Conservation (phyloP, 805 yeast genomes). For the Sugiyamaella boreocaroliniensis region DNA sequence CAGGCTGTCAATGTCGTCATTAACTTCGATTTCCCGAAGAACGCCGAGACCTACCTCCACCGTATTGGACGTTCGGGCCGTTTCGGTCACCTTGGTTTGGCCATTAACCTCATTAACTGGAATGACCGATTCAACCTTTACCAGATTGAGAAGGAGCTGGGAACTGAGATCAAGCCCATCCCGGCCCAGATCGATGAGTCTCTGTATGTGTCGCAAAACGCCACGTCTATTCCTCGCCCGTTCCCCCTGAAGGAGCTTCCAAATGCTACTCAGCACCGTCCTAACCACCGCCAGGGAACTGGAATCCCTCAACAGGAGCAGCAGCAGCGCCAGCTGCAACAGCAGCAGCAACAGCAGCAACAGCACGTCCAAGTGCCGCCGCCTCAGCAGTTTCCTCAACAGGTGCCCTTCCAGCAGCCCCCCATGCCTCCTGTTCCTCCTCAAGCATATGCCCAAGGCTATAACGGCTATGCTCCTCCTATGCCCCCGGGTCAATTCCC, state of each 20-base stretch:
- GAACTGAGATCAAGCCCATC: constrained; percentile 94
- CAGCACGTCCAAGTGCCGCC: constrained; percentile 12
- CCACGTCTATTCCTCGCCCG: constrained; percentile 77
- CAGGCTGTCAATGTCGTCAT: constrained; percentile 98
- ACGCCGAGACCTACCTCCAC: constrained; percentile 94
- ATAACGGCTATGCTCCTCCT: not conserved
- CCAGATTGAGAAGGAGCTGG: constrained; percentile 93
- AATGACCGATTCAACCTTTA: constrained; percentile 89
- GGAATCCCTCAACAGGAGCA: constrained; percentile 9
- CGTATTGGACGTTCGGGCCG: constrained; percentile 99
- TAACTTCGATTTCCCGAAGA: constrained; percentile 97
- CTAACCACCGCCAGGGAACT: constrained; percentile 1
- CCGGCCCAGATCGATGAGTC: constrained; percentile 88
- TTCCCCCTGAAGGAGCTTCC: constrained; percentile 57
- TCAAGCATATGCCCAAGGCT: constrained; percentile 4
- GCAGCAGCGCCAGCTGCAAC: constrained; percentile 13
- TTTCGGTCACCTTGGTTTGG: constrained; percentile 96
- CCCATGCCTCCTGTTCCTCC: constrained; percentile 1
- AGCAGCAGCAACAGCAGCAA: constrained; percentile 13
- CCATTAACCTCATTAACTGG: constrained; percentile 95
- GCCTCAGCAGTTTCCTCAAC: constrained; percentile 7
- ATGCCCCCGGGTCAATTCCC: not conserved
- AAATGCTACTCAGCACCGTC: constrained; percentile 10
- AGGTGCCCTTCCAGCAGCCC: constrained; percentile 5
- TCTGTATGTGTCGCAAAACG: constrained; percentile 64